Base-by-base conservation (phyloP, 805 yeast genomes). In the Kuraishia floccosa region DNA sequence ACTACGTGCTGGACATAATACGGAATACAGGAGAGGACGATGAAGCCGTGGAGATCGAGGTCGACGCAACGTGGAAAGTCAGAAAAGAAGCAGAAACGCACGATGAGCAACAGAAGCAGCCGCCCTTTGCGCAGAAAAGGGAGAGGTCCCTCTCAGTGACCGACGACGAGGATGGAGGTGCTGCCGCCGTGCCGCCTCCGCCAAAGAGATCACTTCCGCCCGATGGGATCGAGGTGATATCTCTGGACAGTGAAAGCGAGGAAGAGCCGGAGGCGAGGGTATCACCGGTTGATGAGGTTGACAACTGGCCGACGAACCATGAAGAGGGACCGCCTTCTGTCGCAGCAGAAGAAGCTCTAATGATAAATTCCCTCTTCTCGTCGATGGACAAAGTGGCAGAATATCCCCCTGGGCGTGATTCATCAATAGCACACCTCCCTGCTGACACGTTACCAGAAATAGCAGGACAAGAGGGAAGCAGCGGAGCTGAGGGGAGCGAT, bases 31-130 rank as follows among this genome's bases (percentile, higher is more conserved):
- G 53, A 2, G 68, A 61, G 2, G 72, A 72, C 9, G 72, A 68
- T 2, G 89, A 81, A 24, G 65, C 67, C 15, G 79, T 89, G 11
- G 75, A 70, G 31, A 59, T 91, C 12, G 64, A 70, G 10, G 58
- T 70, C 1, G 82, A 83, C 44, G 97, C 96, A 0, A 42, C 67
- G 0, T 89, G 96, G 95, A 53, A 47, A 3, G 63, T 58, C 2
- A 42, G 45, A 3, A 36, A 37, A 13, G 43, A 36, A 4, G 33
- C 42, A 4, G 39, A 34, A 4, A 35, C 31, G 11, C 24, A 20
- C 18, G 20, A 15, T 17, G 26, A 25, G n/a, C n/a, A n/a, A n/a
- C n/a, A n/a, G n/a, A n/a, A n/a, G n/a, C 13, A n/a, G 22, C 13
- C 28, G 27, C 27, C 16, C 17, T 11, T 24, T 20, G 24, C 30